A percentile compares a stretch with the other conserved stretches of the same genome.
These are phyloP conservation scores for Vanrija sp. DNA, from an alignment of 1,284 basidiomycete genomes.

Conservation along the genomic window DNA sequence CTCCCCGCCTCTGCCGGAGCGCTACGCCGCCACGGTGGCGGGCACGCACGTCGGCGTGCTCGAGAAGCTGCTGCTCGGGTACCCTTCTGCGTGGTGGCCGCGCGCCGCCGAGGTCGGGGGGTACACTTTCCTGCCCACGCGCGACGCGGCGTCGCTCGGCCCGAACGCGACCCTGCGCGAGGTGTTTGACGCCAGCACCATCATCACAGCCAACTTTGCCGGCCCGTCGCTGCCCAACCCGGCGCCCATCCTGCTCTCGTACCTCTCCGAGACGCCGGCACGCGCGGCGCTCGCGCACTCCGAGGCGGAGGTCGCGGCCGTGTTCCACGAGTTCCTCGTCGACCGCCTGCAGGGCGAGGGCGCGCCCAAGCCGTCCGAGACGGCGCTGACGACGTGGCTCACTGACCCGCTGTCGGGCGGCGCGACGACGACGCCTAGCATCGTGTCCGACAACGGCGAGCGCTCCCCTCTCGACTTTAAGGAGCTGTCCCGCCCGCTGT, in stretches of 20 bases:
- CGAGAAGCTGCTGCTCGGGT: slow-evolving; percentile 52
- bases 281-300: slow-evolving; percentile 27
- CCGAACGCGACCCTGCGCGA: slow-evolving; percentile 24
- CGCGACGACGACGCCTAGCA: slow-evolving; percentile 53
- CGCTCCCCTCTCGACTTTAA: slow-evolving; percentile 52
- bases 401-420: slow-evolving; percentile 51
- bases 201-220: slow-evolving; percentile 47
- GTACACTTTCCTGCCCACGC: slow-evolving; percentile 49
- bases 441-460: slow-evolving; percentile 42
- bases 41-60: slow-evolving; percentile 50
- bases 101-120: slow-evolving; percentile 37
- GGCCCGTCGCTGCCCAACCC: slow-evolving; percentile 32
- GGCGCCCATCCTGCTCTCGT: slow-evolving; percentile 48
- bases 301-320: slow-evolving; percentile 34
- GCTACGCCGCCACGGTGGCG: slow-evolving; percentile 33
- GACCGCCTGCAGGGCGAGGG: slow-evolving; percentile 24
- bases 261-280: slow-evolving; percentile 48
- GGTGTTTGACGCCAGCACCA: slow-evolving; percentile 40
- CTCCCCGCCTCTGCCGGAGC: slow-evolving; percentile 37
- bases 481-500: slow-evolving; percentile 49
- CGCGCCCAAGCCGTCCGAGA: slow-evolving; percentile 17
- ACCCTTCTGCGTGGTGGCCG: slow-evolving; percentile 53
- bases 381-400: slow-evolving; percentile 50
- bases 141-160: slow-evolving; percentile 2
- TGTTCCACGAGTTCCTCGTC: slow-evolving; percentile 47